Conservation (phyloP, 1,284 basidiomycete species). For the Cryptococcus sp. region DNA sequence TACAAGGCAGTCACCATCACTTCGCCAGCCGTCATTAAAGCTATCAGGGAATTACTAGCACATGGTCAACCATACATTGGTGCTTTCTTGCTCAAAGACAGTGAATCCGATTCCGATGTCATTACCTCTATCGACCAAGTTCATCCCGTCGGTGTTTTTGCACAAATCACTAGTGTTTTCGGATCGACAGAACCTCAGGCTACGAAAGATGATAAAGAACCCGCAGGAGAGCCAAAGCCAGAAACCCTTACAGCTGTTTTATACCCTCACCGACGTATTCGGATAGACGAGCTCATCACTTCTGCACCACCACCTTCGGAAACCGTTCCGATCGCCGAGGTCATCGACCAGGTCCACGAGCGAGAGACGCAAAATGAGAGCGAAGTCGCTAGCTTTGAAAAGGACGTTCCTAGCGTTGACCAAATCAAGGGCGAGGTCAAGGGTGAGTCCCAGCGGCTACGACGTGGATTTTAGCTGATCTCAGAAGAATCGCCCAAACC, state of each 20-base stretch:
- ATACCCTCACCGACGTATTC: constrained; percentile 90
- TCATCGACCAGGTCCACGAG: constrained; percentile 26
- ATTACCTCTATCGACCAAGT: constrained; percentile 86
- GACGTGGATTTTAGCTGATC: not conserved
- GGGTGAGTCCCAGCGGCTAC: constrained; percentile 6
- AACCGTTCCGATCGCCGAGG: constrained; percentile 10
- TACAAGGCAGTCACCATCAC: constrained; percentile 95
- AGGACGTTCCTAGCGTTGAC: constrained; percentile 52
- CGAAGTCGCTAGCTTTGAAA: constrained; percentile 59
- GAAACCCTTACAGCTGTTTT: constrained; percentile 90
- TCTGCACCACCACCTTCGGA: constrained; percentile 18
- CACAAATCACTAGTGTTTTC: constrained; percentile 95
- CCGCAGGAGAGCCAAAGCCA: constrained; percentile 49
- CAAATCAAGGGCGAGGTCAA: constrained; percentile 48
- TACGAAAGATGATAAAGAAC: constrained; percentile 54
- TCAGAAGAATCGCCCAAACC: constrained; percentile 4
- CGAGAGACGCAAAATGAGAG: constrained; percentile 20
- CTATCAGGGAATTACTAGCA: constrained; percentile 94
- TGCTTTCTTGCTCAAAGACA: constrained; percentile 95
- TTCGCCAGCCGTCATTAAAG: constrained; percentile 85
- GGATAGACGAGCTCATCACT: constrained; percentile 71
- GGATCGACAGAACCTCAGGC: constrained; percentile 52
- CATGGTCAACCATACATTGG: constrained; percentile 97
- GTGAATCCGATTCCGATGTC: constrained; percentile 86
- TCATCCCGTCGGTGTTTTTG: constrained; percentile 92